Conservation (phyloP, 495 filamentous ascomycete species). For the Corynascus novoguineensis region DNA sequence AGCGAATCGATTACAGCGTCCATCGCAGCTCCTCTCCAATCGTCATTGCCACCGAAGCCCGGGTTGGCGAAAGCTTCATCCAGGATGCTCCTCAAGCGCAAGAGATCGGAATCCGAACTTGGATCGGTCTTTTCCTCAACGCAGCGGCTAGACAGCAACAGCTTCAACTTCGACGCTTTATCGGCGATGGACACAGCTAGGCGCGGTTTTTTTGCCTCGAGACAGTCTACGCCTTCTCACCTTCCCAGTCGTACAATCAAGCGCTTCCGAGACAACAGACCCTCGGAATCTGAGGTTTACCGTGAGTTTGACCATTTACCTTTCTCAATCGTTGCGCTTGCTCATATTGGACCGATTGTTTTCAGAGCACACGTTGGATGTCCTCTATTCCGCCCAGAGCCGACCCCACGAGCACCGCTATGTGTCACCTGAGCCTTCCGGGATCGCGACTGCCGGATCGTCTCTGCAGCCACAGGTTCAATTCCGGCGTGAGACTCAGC, state of each 20-base stretch:
- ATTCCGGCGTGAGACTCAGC: conserved; percentile 19
- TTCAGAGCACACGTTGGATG: conserved; percentile 44
- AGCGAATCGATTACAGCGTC: too few species aligned
- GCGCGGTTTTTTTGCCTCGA: conserved; percentile 21
- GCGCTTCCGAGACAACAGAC: conserved; percentile 45
- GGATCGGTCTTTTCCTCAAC: conserved; percentile 37
- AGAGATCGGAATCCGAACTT: conserved; percentile 46
- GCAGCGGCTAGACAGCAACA: conserved; percentile 19
- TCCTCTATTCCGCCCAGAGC: conserved; percentile 45
- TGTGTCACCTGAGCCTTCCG: neutral
- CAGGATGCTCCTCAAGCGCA: conserved; percentile 47
- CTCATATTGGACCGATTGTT: neutral
- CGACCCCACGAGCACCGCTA: conserved; percentile 21
- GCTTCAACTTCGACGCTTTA: conserved; percentile 28
- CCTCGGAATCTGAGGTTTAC: conserved; percentile 44
- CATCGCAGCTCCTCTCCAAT: neutral
- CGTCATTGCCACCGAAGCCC: neutral
- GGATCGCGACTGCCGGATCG: neutral
- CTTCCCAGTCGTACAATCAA: conserved; percentile 45
- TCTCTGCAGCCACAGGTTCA: conserved; percentile 9
- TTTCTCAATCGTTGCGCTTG: conserved; percentile 1
- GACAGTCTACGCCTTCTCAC: conserved; percentile 25
- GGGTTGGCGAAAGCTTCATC: neutral
- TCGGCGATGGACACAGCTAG: conserved; percentile 20
- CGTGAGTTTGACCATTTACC: conserved; percentile 31